Evolutionary conservation across 805 yeast species (phyloP), one percentile per base, ranked within the genome.

Genomic region (Limtongozyma cylindracea): DNA sequence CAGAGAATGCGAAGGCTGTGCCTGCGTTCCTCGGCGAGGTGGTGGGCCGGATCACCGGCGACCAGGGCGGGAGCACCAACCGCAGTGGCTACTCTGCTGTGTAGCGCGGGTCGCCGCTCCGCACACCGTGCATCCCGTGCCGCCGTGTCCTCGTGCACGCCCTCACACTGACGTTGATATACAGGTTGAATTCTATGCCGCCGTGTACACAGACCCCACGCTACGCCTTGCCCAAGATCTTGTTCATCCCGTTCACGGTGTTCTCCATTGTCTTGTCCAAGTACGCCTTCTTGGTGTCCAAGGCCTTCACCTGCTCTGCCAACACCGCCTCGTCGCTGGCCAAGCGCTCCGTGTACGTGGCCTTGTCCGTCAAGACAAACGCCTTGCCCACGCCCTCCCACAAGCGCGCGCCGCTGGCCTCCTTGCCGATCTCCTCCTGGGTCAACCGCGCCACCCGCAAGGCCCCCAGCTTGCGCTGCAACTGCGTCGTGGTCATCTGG

Each of bases 381-480:
- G 77, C 61, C 42, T 71, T 72, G 14, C 95, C 95, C 17, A 76
- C 61, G 4, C 91, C 76, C 37, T 74, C 63, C 88, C 91, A 80
- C 4, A 80, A 82, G 6, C 37, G 38, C 7, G 47, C 53, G 9
- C 56, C 37, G 21, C 31, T 34, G 19, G 60, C 49, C 14, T 45
- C 30, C 19, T 33, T 30, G 13, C 45, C 47, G 22, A 78, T 47
- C 30, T 71, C 73, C 16, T 53, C 37, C 16, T 54, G 43, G 6
- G 91, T 70, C 20, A 61, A 48, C 13, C 57, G 56, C 11, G 67
- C 56, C 21, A 72, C 38, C 31, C 51, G 54, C 31, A 58, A 43
- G 31, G 57, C 58, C 21, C 66, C 57, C 25, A 47, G 41, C 12
- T 56, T 49, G 19, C 61, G 37, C 17, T 53, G 52, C 24, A 64